phyloP scores from a whole-genome alignment of 169 alveolate genomes.

The Cryptosporidium sp. region DNA sequence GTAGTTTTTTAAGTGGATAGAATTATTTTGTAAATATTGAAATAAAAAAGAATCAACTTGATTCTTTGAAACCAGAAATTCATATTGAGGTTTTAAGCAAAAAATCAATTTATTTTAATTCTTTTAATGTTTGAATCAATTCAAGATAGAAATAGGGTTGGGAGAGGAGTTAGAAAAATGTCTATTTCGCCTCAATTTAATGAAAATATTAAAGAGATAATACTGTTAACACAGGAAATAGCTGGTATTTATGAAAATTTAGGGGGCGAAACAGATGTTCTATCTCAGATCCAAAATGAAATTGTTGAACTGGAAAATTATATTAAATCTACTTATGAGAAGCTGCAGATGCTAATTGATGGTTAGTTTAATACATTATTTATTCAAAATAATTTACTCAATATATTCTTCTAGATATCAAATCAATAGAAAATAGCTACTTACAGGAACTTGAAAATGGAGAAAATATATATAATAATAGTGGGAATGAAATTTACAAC shows the following conservation, averaged over 20 bases:
- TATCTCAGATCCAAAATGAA: neutral
- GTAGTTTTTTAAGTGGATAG: slow-evolving; percentile 1
- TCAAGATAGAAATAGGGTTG: neutral
- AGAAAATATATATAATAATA: neutral
- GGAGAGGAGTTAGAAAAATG: slow-evolving; percentile 1
- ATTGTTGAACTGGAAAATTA: slow-evolving; percentile 26
- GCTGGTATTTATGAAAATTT: slow-evolving; percentile 31
- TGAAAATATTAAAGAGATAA: slow-evolving; percentile 44
- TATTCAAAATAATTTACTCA: neutral
- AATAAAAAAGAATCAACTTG: neutral
- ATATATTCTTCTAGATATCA: slow-evolving; percentile 18
- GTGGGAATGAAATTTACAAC: neutral
- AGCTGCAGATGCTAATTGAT: neutral
- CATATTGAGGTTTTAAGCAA: neutral
- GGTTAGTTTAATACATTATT: slow-evolving; percentile 23
- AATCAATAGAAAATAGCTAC: slow-evolving; percentile 16
- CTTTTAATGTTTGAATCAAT: slow-evolving; percentile 7
- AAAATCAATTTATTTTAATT: neutral
- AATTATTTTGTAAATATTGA: neutral
- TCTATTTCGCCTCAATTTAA: slow-evolving; percentile 37
- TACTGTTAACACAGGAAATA: slow-evolving; percentile 40
- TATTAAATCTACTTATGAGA: slow-evolving; percentile 7
- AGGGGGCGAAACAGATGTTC: neutral
- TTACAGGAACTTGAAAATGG: slow-evolving; percentile 36
- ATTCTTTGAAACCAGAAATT: neutral